Conservation (phyloP, 1,284 basidiomycete genomes). For the Serendipita sp. region DNA sequence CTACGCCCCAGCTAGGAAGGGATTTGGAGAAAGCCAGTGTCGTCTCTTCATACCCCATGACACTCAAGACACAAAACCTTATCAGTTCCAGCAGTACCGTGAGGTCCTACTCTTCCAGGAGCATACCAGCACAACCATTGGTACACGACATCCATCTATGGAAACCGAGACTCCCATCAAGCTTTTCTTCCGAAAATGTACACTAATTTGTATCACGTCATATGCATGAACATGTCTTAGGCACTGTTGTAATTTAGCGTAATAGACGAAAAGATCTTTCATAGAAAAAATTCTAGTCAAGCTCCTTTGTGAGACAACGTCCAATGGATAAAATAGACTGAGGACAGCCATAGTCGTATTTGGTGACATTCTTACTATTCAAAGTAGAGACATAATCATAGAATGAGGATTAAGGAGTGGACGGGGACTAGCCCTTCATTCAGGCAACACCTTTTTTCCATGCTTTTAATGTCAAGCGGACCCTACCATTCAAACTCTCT, state of each 20-base stretch:
- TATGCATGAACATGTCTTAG: neutral
- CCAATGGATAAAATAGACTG: no score
- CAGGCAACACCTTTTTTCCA: no score
- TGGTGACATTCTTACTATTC: no score
- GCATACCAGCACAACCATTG: neutral
- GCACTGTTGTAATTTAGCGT: neutral
- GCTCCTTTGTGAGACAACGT: no score
- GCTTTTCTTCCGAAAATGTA: neutral
- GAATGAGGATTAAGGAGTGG: no score
- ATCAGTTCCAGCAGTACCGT: neutral
- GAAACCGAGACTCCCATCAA: neutral
- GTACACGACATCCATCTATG: neutral
- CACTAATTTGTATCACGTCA: neutral
- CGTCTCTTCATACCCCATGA: neutral
- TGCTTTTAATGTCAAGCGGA: neutral
- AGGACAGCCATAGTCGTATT: no score
- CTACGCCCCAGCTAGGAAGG: neutral
- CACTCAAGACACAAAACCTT: neutral
- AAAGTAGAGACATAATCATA: no score
- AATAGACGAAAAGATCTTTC: neutral
- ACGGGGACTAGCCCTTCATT: no score
- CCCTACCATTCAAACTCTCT: slow-evolving; percentile 11
- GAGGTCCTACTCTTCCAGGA: neutral
- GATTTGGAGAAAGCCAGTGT: neutral
- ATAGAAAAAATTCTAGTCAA: neutral